Conservation (phyloP, 805 yeast genomes). For the Saturnispora halmiae region DNA sequence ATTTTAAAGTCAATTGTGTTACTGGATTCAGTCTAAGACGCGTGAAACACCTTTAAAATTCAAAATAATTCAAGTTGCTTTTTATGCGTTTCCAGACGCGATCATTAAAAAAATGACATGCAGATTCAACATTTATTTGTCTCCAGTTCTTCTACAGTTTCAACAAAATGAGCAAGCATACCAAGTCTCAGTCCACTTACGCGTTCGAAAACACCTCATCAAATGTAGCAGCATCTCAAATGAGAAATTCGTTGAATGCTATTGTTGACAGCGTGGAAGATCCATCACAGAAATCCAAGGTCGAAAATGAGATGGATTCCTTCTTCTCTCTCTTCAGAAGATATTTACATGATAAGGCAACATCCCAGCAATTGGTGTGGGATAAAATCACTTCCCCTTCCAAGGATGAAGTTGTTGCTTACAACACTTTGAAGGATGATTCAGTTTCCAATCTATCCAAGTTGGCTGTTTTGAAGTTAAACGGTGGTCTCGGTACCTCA, state of each 20-base stretch:
- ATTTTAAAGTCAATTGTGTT: too few species aligned
- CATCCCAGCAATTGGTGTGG: conserved; percentile 83
- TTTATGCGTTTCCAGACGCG: too few species aligned
- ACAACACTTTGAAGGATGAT: conserved; percentile 41
- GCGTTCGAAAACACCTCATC: conserved; percentile 94
- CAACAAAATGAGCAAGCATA: conserved; percentile 46
- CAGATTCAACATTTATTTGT: too few species aligned
- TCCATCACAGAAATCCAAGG: conserved; percentile 39
- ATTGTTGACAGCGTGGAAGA: conserved; percentile 74
- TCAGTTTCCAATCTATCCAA: conserved; percentile 46
- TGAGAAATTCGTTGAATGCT: conserved; percentile 91
- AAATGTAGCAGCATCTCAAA: conserved; percentile 92
- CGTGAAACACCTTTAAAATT: too few species aligned
- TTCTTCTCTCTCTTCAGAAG: conserved; percentile 91
- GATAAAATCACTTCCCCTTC: conserved; percentile 90
- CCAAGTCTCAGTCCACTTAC: conserved; percentile 65
- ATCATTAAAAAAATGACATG: neutral
- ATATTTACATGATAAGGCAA: conserved; percentile 80
- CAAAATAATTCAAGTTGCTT: too few species aligned
- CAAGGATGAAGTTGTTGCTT: conserved; percentile 81
- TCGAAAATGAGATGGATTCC: conserved; percentile 89
- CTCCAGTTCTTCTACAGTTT: too few species aligned
- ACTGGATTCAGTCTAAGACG: too few species aligned
- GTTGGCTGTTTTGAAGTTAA: conserved; percentile 89
- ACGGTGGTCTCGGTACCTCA: conserved; percentile 98